Evolutionary conservation across 2,329 filamentous ascomycete genomes (phyloP), one percentile per base, ranked within the genome.

Genomic region (Fusarium lyarnte): DNA sequence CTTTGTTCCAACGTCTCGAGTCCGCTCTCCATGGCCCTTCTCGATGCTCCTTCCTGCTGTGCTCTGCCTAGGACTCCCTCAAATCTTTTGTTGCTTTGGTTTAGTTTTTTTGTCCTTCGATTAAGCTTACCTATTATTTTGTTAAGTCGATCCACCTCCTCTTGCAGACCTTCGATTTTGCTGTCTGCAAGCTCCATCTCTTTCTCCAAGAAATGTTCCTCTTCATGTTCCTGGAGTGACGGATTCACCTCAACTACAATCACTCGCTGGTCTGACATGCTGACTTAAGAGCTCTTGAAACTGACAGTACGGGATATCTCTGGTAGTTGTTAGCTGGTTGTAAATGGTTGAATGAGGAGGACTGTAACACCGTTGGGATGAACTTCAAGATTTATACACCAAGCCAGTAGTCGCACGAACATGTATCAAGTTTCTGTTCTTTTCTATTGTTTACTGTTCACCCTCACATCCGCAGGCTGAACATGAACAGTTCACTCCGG

Each of bases 381-480:
- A 1, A 16, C 8, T 5, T 33, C n/a, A 9, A 10, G 6, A 33
- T 33, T 51, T 51, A 17, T 51, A 35, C 29, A 11, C 6, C 10
- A 17, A 33, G 4, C 3, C 11, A 19, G 17, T 6, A n/a, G 5
- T 11, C 5, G 6, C 14, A 17, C 31, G 5, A 23, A 33, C 21
- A 49, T 49, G 2, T 5, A 9, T 4, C 10, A 5, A 12, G 7
- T 14, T 3, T 49, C n/a, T 35, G 46, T 51, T 35, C 46, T 14
- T 25, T 14, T 7, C 3, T 8, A 7, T 12, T 35, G 4, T 5
- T 13, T 12, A 14, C 8, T 51, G 8, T 23, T 16, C 16, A 35
- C 1, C 1, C 5, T 33, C 16, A 16, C 16, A 4, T 6, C 7
- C 13, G 4, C 6, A 0, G 8, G 8, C n/a, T 6, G 29, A 14